These are phyloP conservation scores for Drosera spatulata DNA, from an alignment of 179 eudicot genomes.

Conservation along the genomic window DNA sequence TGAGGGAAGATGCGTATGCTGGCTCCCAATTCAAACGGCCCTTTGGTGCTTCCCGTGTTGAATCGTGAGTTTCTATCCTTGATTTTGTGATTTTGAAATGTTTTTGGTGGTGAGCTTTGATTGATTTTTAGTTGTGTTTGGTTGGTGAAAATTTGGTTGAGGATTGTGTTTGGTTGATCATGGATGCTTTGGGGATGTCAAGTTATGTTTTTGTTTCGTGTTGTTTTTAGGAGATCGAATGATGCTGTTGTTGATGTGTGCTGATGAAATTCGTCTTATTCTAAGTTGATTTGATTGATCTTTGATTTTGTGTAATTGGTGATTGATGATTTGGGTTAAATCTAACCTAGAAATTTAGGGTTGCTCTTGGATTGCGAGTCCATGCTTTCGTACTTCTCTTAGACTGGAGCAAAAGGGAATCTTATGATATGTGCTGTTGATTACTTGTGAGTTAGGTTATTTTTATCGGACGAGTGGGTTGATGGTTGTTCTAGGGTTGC, in stretches of 20 bases:
- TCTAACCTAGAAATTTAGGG: background rate
- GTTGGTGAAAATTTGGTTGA: background rate
- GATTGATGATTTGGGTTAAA: background rate
- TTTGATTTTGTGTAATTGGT: background rate
- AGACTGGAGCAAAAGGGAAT: no score
- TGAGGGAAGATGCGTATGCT: constrained; percentile 53
- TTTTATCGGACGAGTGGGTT: no score
- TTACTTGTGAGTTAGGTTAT: no score
- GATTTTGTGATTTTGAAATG: constrained; percentile 1
- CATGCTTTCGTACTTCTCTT: background rate
- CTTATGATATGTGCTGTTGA: no score
- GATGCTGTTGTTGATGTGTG: constrained; percentile 2
- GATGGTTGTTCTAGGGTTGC: no score
- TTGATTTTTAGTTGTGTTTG: constrained; percentile 1
- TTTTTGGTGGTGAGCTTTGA: constrained; percentile 2
- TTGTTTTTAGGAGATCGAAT: background rate
- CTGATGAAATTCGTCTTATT: background rate
- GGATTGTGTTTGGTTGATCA: constrained; percentile 1
- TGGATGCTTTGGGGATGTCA: background rate
- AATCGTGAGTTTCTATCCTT: constrained; percentile 40
- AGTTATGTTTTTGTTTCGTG: background rate
- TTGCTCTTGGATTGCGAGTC: background rate
- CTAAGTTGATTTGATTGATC: background rate
- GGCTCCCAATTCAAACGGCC: constrained; percentile 70
- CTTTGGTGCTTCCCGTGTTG: constrained; percentile 48